phyloP scores from a whole-genome alignment of 192 early-diverging fungal species.

The Coemansia sp. region DNA sequence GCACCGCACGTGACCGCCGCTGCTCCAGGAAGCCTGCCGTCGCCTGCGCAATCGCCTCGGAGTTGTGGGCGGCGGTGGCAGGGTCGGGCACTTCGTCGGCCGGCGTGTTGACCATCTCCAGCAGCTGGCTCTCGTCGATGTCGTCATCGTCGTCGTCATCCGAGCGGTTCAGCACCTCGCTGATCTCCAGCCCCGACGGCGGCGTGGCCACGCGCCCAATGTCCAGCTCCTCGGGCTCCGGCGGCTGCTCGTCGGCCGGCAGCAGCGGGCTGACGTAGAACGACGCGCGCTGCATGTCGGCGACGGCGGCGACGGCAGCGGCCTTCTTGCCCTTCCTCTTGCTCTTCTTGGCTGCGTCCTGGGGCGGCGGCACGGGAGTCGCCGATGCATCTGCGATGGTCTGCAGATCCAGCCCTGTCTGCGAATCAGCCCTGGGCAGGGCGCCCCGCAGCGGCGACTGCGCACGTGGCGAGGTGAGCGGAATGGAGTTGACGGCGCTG shows the following conservation, averaged over 20 bases:
- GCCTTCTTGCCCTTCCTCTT: slow-evolving; percentile 7
- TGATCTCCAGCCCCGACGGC: slow-evolving; percentile 41
- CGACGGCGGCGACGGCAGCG: slow-evolving; percentile 16
- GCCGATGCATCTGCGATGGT: slow-evolving; percentile 22
- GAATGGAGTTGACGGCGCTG: slow-evolving; percentile 36
- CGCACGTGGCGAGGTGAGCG: slow-evolving; percentile 26
- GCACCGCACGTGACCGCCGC: slow-evolving; percentile 25
- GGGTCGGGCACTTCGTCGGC: slow-evolving; percentile 27
- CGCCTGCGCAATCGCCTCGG: slow-evolving; percentile 37
- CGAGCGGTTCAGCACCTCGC: slow-evolving; percentile 51
- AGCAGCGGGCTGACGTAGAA: slow-evolving; percentile 50
- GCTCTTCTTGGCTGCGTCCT: not conserved
- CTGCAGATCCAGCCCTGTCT: slow-evolving; percentile 33
- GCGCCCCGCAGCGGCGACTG: slow-evolving; percentile 25
- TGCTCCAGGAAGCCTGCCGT: slow-evolving; percentile 44
- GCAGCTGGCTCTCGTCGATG: slow-evolving; percentile 45
- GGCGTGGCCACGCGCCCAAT: slow-evolving; percentile 30
- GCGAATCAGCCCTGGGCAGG: slow-evolving; percentile 16
- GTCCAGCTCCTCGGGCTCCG: slow-evolving; percentile 51
- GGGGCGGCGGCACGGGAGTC: not conserved
- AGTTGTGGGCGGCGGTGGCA: slow-evolving; percentile 26
- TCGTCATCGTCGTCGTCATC: slow-evolving; percentile 52
- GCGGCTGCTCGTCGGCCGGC: slow-evolving; percentile 37
- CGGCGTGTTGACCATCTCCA: slow-evolving; percentile 59
- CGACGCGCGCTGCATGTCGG: slow-evolving; percentile 32